These are phyloP conservation scores for Hansenula lynferdii DNA, from an alignment of 1,139 yeast genomes.

Conservation along the genomic window DNA sequence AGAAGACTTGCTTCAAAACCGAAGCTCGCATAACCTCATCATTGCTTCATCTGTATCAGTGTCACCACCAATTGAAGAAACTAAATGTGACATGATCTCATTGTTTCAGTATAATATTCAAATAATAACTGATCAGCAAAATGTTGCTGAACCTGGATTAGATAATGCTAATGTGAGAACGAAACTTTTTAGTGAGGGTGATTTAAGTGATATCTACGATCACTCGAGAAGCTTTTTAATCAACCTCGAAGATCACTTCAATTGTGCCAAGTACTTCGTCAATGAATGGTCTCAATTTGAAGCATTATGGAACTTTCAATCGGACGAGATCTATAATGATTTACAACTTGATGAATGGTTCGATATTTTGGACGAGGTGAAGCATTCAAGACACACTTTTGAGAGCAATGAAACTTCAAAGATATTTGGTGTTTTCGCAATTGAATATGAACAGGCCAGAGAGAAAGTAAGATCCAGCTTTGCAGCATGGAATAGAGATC, in stretches of 20 bases:
- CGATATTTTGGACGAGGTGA: slow-evolving; percentile 38
- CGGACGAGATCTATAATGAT: slow-evolving; percentile 27
- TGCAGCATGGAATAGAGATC: slow-evolving; percentile 51
- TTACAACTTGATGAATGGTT: slow-evolving; percentile 45
- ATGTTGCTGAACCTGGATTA: slow-evolving; percentile 27
- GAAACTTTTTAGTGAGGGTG: background rate
- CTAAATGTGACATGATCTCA: slow-evolving; percentile 27
- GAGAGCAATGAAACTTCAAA: slow-evolving; percentile 42
- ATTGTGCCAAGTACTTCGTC: slow-evolving; percentile 6
- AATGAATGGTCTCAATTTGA: slow-evolving; percentile 54
- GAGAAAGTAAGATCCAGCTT: slow-evolving; percentile 49
- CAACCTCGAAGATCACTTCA: slow-evolving; percentile 12
- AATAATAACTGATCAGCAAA: slow-evolving; percentile 22
- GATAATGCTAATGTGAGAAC: slow-evolving; percentile 13
- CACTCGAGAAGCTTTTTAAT: slow-evolving; percentile 5
- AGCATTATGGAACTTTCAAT: slow-evolving; percentile 51
- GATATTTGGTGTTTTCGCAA: slow-evolving; percentile 35
- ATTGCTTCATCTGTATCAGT: slow-evolving; percentile 41
- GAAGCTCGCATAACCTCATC: slow-evolving; percentile 31
- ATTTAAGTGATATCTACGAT: slow-evolving; percentile 2
- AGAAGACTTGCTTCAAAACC: background rate
- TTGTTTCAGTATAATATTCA: slow-evolving; percentile 26
- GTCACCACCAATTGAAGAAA: slow-evolving; percentile 35
- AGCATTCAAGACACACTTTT: slow-evolving; percentile 42
- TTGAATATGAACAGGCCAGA: slow-evolving; percentile 51